These are phyloP conservation scores for Aspergillus sojae DNA, from an alignment of 2,329 filamentous ascomycete genomes.

Conservation along the genomic window DNA sequence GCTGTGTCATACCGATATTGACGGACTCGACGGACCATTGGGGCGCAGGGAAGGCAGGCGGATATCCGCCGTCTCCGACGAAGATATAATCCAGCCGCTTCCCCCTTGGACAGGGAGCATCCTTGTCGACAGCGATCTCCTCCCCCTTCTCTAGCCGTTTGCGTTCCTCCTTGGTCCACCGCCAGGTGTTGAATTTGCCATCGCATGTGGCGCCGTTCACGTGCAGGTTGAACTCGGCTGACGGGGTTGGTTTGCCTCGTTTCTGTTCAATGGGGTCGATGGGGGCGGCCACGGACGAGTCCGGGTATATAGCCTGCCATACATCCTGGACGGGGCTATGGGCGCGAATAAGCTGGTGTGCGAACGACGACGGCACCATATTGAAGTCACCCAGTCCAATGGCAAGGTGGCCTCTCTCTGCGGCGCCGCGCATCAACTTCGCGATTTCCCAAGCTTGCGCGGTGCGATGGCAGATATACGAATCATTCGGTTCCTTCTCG, in stretches of 20 bases:
- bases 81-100: conserved; percentile 96
- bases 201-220: conserved; percentile 89
- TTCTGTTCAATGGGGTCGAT: conserved; percentile 68
- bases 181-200: conserved; percentile 86
- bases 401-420: conserved; percentile 78
- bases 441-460: conserved; percentile 95
- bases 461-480: conserved; percentile 86
- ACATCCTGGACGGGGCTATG: conserved; percentile 78
- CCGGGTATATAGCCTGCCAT: conserved; percentile 82
- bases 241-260: conserved; percentile 69
- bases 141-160: conserved; percentile 68
- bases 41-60: conserved; percentile 31
- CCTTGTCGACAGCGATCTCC: conserved; percentile 65
- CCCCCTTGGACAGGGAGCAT: conserved; percentile 70
- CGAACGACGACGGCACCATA: conserved; percentile 85
- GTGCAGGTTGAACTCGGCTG: conserved; percentile 73
- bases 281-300: conserved; percentile 77
- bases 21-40: conserved; percentile 72
- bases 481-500: conserved; percentile 75
- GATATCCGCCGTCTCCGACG: conserved; percentile 59
- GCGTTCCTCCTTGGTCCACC: conserved; percentile 75
- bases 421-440: conserved; percentile 81
- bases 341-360: conserved; percentile 78
- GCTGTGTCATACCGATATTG: conserved; percentile 76
- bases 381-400: conserved; percentile 94